A percentile compares a stretch with the other conserved stretches of the same genome.
phyloP scores from a whole-genome alignment of 106 monocot genomes.

The Allium fistulosum region DNA sequence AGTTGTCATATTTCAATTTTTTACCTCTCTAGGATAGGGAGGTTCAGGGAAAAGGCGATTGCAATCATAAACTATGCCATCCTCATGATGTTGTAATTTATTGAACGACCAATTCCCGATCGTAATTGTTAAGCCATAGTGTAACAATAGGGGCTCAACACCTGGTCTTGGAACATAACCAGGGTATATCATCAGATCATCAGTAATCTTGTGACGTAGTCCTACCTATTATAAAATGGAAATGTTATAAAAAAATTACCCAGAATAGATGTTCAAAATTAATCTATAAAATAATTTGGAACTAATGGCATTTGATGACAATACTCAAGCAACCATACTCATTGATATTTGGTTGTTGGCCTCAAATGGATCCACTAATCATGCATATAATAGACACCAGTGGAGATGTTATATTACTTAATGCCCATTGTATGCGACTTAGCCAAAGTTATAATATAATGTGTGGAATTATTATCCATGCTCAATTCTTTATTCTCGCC shows the following conservation, averaged over 20 bases:
- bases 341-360: too few species aligned
- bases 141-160: constrained; percentile 74
- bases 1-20: background rate
- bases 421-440: too few species aligned
- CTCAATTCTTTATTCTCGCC: too few species aligned
- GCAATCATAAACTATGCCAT: constrained; percentile 90
- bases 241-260: background rate
- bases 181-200: constrained; percentile 94
- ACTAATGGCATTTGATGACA: too few species aligned
- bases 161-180: constrained; percentile 78
- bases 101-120: constrained; percentile 96
- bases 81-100: constrained; percentile 84
- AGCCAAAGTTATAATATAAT: too few species aligned
- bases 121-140: constrained; percentile 88
- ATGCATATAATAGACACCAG: too few species aligned
- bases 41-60: constrained; percentile 82
- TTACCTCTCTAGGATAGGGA: constrained; percentile 92
- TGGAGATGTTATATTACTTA: too few species aligned
- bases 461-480: too few species aligned
- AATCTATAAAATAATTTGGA: too few species aligned
- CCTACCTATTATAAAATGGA: constrained; percentile 60
- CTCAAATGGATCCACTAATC: too few species aligned
- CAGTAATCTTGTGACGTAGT: constrained; percentile 88
- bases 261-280: too few species aligned
- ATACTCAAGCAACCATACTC: too few species aligned